phyloP scores from a whole-genome alignment of 2,329 filamentous ascomycete species.

The Boeremia lycopersici region DNA sequence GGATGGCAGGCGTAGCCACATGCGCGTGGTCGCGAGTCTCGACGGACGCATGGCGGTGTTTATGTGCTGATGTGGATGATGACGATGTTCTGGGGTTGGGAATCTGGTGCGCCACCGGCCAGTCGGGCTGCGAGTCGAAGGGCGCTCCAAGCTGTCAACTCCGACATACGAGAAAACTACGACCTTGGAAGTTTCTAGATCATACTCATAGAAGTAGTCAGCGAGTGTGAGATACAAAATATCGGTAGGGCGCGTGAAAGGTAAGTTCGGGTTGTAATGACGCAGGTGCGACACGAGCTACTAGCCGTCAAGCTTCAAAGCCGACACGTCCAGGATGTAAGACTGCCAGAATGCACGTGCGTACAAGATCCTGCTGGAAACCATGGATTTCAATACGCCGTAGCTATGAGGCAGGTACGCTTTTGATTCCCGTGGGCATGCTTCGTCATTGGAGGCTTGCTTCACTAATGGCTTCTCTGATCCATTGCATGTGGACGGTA shows the following conservation, averaged over 20 bases:
- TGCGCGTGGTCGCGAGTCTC: conserved; percentile 7
- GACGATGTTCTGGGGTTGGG: conserved; percentile 28
- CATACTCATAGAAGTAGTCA: neutral
- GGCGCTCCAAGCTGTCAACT: conserved; percentile 17
- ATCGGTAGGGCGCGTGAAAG: neutral
- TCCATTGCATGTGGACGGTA: no score
- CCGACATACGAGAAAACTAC: neutral
- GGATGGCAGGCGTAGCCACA: neutral
- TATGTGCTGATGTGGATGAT: conserved; percentile 23
- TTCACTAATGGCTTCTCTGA: no score
- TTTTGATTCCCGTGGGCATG: no score
- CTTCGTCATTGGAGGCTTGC: no score
- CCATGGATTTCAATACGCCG: no score
- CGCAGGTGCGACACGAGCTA: neutral
- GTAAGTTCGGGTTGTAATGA: neutral
- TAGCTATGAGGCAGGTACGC: no score
- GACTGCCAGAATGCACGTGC: no score
- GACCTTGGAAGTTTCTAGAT: neutral
- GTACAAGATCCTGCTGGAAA: no score
- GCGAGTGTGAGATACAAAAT: neutral
- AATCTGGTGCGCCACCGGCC: conserved; percentile 20
- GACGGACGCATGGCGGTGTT: conserved; percentile 20
- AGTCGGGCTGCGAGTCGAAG: conserved; percentile 19
- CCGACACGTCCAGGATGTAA: no score
- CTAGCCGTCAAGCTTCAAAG: no score